Percentiles rank a stretch among this genome's conserved stretches.
phyloP scores from a whole-genome alignment of 352 stramenopile species.

The Pythium scleroteichum region DNA sequence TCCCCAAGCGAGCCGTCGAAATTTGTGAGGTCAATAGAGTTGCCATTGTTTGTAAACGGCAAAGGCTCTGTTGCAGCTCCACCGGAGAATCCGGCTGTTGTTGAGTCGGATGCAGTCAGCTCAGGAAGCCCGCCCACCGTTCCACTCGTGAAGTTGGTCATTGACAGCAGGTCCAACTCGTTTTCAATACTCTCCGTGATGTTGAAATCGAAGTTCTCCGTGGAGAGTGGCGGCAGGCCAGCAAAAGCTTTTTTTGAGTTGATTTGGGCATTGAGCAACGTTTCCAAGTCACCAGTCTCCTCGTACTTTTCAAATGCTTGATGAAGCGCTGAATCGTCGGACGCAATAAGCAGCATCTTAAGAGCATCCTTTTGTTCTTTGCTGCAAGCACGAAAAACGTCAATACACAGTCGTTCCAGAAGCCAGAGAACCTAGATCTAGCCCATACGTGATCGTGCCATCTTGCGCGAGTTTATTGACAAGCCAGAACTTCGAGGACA shows the following conservation, averaged over 20 bases:
- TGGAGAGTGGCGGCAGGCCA: conserved; percentile 58
- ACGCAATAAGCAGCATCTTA: conserved; percentile 79
- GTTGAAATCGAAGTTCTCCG: conserved; percentile 68
- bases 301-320: conserved; percentile 79
- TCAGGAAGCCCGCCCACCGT: conserved; percentile 23
- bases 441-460: conserved; percentile 68
- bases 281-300: conserved; percentile 75
- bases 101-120: conserved; percentile 13
- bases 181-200: conserved; percentile 82
- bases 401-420: conserved; percentile 1
- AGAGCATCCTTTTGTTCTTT: conserved; percentile 81
- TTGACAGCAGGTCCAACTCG: conserved; percentile 74
- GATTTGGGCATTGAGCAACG: conserved; percentile 63
- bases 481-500: conserved; percentile 87
- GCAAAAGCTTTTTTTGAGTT: conserved; percentile 68
- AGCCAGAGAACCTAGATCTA: not conserved
- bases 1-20: conserved; percentile 40
- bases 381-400: conserved; percentile 22
- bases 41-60: conserved; percentile 36
- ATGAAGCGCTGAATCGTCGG: conserved; percentile 70
- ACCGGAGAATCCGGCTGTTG: conserved; percentile 2
- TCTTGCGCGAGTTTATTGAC: conserved; percentile 80
- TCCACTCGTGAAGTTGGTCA: conserved; percentile 51
- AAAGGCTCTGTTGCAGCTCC: conserved; percentile 37
- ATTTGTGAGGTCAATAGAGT: conserved; percentile 28